These are phyloP conservation scores for Candida berthetii DNA, from an alignment of 805 yeast genomes.

Conservation along the genomic window DNA sequence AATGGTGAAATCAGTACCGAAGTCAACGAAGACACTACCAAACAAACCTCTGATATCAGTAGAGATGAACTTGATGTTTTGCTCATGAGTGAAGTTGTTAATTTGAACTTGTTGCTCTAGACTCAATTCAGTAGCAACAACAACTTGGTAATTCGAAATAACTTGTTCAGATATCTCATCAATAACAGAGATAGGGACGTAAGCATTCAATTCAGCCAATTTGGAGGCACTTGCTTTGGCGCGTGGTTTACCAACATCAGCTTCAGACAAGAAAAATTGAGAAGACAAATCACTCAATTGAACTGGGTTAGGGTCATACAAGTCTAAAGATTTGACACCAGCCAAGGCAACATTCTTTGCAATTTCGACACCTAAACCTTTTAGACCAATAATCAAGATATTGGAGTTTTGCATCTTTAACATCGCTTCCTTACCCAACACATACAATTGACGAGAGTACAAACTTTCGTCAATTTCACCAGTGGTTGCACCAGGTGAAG, in stretches of 20 bases:
- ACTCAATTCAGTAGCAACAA: constrained; percentile 74
- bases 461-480: constrained; percentile 83
- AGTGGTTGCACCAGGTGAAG: constrained; percentile 12
- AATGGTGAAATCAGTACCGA: constrained; percentile 76
- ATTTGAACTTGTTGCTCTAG: constrained; percentile 71
- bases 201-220: constrained; percentile 79
- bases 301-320: constrained; percentile 76
- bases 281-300: constrained; percentile 71
- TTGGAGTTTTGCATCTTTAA: constrained; percentile 90
- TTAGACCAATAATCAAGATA: constrained; percentile 85
- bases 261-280: constrained; percentile 73
- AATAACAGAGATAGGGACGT: constrained; percentile 78
- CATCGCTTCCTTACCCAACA: constrained; percentile 98
- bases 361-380: constrained; percentile 92
- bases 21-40: constrained; percentile 85
- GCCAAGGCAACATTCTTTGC: constrained; percentile 96
- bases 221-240: constrained; percentile 64
- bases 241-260: constrained; percentile 73
- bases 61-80: constrained; percentile 72
- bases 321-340: constrained; percentile 86
- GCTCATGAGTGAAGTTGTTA: constrained; percentile 67
- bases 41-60: constrained; percentile 85
- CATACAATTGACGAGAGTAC: constrained; percentile 95
- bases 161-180: constrained; percentile 46
- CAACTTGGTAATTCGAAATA: constrained; percentile 61